These are phyloP conservation scores for Colletotrichum sojae DNA, from an alignment of 2,329 filamentous ascomycete species.

Conservation along the genomic window DNA sequence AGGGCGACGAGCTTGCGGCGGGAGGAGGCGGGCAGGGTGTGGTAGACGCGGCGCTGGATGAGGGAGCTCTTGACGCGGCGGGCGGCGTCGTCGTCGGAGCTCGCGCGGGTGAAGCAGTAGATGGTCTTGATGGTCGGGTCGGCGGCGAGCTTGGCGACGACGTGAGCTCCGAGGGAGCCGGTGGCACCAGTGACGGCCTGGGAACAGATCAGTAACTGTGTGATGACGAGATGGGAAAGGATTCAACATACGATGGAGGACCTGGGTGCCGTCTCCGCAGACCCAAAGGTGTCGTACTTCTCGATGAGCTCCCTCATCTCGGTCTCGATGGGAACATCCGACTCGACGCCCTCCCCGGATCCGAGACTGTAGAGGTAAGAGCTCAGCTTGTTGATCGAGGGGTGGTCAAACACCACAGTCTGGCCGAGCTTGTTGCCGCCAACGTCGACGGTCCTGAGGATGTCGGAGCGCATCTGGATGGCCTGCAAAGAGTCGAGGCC, in stretches of 20 bases:
- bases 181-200: constrained; percentile 74
- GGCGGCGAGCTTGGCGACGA: constrained; percentile 70
- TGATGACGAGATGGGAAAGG: too few relatives aligned
- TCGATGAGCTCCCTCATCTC: constrained; percentile 44
- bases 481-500: constrained; percentile 73
- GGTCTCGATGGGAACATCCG: constrained; percentile 48
- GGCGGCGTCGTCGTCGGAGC: constrained; percentile 42
- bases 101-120: constrained; percentile 67
- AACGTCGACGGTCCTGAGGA: constrained; percentile 66
- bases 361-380: constrained; percentile 59
- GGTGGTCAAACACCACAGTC: constrained; percentile 73
- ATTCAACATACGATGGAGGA: constrained; percentile 21
- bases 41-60: constrained; percentile 52
- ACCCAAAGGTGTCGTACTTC: constrained; percentile 41
- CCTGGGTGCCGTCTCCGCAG: not conserved
- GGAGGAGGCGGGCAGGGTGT: constrained; percentile 42
- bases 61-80: constrained; percentile 44
- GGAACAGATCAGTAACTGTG: not conserved
- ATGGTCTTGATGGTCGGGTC: constrained; percentile 68
- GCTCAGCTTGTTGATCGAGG: constrained; percentile 62
- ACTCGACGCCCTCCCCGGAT: constrained; percentile 50
- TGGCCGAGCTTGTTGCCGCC: constrained; percentile 62
- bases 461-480: constrained; percentile 66
- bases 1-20: constrained; percentile 45
- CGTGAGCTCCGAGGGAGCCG: constrained; percentile 74